These are phyloP conservation scores for Pseudovirgaria hyperparasitica DNA, from an alignment of 2,329 filamentous ascomycete species.

Conservation along the genomic window DNA sequence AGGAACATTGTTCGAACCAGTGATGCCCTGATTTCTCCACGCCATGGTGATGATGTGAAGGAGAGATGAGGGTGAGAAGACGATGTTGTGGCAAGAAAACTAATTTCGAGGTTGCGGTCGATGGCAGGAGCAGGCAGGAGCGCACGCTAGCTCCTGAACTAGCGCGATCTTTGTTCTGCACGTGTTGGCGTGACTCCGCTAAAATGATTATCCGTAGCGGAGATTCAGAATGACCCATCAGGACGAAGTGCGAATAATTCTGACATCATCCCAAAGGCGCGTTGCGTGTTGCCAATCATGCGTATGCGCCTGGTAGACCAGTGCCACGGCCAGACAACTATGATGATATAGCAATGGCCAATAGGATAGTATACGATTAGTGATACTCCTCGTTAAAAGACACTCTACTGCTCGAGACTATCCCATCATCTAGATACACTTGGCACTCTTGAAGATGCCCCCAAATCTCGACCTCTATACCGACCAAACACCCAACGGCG, in stretches of 20 bases:
- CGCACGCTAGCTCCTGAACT: slow-evolving; percentile 4
- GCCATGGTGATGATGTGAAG: slow-evolving; percentile 35
- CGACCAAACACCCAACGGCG: slow-evolving; percentile 71
- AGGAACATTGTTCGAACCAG: slow-evolving; percentile 96
- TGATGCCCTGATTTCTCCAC: slow-evolving; percentile 68
- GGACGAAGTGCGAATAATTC: no score
- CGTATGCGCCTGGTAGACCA: no score
- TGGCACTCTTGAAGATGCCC: no score
- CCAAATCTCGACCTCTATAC: slow-evolving; percentile 74
- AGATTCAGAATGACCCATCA: no score
- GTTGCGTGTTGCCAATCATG: no score
- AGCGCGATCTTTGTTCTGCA: not conserved
- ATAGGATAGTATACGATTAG: no score
- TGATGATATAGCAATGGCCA: not conserved
- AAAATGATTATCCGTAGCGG: not conserved
- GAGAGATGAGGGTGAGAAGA: slow-evolving; percentile 1
- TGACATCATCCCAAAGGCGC: no score
- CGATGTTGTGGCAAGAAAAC: slow-evolving; percentile 7
- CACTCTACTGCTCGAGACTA: not conserved
- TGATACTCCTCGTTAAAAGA: no score
- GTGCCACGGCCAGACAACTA: no score
- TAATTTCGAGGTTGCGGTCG: slow-evolving; percentile 6
- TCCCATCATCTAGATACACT: not conserved
- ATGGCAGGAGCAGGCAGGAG: slow-evolving; percentile 1
- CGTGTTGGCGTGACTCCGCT: not conserved